Percentiles rank a stretch among this genome's conserved stretches.
Evolutionary conservation across 2,329 filamentous ascomycete species (phyloP).

Genomic region (Trichophyton mentagrophytes): DNA sequence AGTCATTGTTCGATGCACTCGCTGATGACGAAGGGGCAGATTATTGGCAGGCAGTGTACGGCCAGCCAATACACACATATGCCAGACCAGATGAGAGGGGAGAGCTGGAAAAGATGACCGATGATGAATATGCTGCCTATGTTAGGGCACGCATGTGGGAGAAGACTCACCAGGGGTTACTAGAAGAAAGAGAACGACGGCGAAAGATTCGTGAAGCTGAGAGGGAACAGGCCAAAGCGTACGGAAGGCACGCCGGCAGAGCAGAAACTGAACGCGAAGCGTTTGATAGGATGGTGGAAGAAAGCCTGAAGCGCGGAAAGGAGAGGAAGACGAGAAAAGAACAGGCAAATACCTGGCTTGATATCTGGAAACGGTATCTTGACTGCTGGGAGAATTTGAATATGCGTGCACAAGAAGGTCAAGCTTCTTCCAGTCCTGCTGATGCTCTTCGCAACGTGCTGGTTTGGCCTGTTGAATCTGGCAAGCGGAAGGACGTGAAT

Average conservation of each 20-base stretch:
- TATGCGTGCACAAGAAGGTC: slow-evolving; percentile 12
- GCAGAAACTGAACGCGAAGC: slow-evolving; percentile 21
- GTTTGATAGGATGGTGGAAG: slow-evolving; percentile 54
- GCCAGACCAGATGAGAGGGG: slow-evolving; percentile 42
- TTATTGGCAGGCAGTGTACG: slow-evolving; percentile 95
- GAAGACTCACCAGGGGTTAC: slow-evolving; percentile 70
- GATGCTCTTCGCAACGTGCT: slow-evolving; percentile 32
- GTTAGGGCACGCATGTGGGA: slow-evolving; percentile 92
- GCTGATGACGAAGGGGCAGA: slow-evolving; percentile 90
- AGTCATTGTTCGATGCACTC: slow-evolving; percentile 91
- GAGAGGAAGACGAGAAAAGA: slow-evolving; percentile 45
- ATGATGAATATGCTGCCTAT: slow-evolving; percentile 80
- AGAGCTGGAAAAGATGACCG: slow-evolving; percentile 69
- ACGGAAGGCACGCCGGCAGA: slow-evolving; percentile 17
- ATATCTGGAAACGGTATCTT: slow-evolving; percentile 53
- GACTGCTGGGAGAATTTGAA: slow-evolving; percentile 48
- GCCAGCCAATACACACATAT: slow-evolving; percentile 82
- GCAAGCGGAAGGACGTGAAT: slow-evolving; percentile 44
- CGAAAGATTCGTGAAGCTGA: slow-evolving; percentile 41
- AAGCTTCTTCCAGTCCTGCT: slow-evolving; percentile 8
- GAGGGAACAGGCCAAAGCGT: slow-evolving; percentile 31
- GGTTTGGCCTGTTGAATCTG: slow-evolving; percentile 62
- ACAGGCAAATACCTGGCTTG: slow-evolving; percentile 32
- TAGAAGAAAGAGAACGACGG: slow-evolving; percentile 59
- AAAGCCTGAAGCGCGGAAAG: slow-evolving; percentile 54